Evolutionary conservation across 495 filamentous ascomycete genomes (phyloP), one percentile per base, ranked within the genome.

Genomic region (Penicillium goetzii): DNA sequence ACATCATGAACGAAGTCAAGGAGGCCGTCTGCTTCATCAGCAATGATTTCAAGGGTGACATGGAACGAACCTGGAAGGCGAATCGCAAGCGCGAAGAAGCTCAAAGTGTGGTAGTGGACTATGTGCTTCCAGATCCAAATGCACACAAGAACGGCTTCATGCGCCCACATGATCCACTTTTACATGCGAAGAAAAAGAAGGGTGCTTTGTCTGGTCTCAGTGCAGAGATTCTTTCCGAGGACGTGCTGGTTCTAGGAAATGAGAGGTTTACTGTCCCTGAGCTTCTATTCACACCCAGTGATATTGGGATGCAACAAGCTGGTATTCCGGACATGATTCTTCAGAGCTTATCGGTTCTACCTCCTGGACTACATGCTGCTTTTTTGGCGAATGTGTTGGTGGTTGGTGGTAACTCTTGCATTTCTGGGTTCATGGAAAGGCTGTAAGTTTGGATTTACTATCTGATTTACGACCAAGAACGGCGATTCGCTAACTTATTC

Each of bases 1-100:
- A 95, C 70, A 85, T 98, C 21, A 93, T 97, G 73, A 97, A 96
- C 67, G 90, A 97, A 72, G 91, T 97, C 74, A 99, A 98, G 69
- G 96, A 99, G 77, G 83, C 88, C 0, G 88, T 88, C 32, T 97
- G 92, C 70, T 98, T 89, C 66, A 86, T 97, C 34, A 92, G 88
- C 28, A 82, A 86, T 6, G 84, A 95, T 69, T 97, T 97, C 76
- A 79, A 79, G 21, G 73, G 73, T 3, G 93, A 99, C 66, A 85
- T 98, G 58, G 93, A 97, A 62, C 81, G 81, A 56, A 86, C 86
- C 0, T 94, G 91, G 92, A 96, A 94, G 76, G 90, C 86, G n/a
- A 88, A 86, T 2, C 81, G 84, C 63, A 85, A 84, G 51, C 72
- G 72, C 28, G 68, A 76, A 64, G 63, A 68, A 7, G 87, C 81